Evolutionary conservation across 768 basidiomycete species (phyloP), one percentile per base, ranked within the genome.

Genomic region (Lactifluus piperatus): DNA sequence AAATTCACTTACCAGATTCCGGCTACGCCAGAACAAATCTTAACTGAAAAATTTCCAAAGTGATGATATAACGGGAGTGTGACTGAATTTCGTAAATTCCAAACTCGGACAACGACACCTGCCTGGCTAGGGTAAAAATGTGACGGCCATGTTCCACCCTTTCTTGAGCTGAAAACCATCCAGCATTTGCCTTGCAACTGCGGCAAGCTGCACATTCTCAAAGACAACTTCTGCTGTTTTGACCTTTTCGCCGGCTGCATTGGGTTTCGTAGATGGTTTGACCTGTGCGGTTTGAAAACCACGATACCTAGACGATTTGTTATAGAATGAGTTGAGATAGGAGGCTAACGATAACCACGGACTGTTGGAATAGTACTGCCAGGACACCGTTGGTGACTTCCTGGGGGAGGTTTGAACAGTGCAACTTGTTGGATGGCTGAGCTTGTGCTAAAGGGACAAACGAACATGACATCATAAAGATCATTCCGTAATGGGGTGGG

Each of bases 281-380:
- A 92, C 83, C 34, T 84, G 80, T 10, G 86, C 81, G 18, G 81
- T 77, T 68, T 82, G 78, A 75, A 91, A 91, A 22, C 94, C 94
- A 67, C 86, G 81, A 69, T 94, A 91, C 70, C 93, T 95, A 52
- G 4, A 39, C 5, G 10, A 11, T 30, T 50, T 49, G 7, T 43
- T 1, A 43, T 39, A 10, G 16, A 29, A 52, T 56, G 26, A 37
- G 30, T 27, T 22, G 52, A 14, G 29, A 37, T 8, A 13, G 11
- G n/a, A 46, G 24, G 11, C 8, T 3, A 34, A 29, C 18, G n/a
- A 37, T 24, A 47, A 34, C 45, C 2, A 83, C 93, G 57, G 68
- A 94, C 93, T 94, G 91, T 72, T 93, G 88, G 76, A 95, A 95
- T 18, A 97, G 74, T 18, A 93, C 89, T 4, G 84, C 81, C 27